These are phyloP conservation scores for Yamadazyma sp. DNA, from an alignment of 805 yeast genomes.

Conservation along the genomic window DNA sequence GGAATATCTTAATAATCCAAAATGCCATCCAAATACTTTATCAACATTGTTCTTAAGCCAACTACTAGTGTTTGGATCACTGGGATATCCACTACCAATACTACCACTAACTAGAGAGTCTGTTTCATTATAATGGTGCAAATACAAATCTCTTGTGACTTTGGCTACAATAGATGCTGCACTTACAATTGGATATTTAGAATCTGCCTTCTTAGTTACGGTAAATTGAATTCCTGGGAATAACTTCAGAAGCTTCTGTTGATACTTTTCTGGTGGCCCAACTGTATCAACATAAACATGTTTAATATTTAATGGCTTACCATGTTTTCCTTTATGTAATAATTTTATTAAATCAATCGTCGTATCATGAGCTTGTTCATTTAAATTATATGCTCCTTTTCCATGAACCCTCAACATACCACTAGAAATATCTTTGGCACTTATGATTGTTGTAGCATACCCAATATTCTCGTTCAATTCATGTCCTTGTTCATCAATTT, in stretches of 20 bases:
- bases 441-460: constrained; percentile 81
- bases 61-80: constrained; percentile 79
- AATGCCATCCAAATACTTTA: constrained; percentile 82
- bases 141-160: constrained; percentile 80
- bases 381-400: constrained; percentile 66
- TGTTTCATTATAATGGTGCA: constrained; percentile 33
- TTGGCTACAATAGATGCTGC: constrained; percentile 96
- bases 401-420: constrained; percentile 71
- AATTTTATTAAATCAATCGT: constrained; percentile 76
- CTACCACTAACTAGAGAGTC: constrained; percentile 36
- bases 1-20: constrained; percentile 70
- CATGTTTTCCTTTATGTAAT: constrained; percentile 50
- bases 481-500: constrained; percentile 46
- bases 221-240: constrained; percentile 74
- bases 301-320: constrained; percentile 45
- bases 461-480: constrained; percentile 64
- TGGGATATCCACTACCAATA: constrained; percentile 90
- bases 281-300: constrained; percentile 93
- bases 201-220: constrained; percentile 94
- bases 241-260: constrained; percentile 60
- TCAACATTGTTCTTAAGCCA: constrained; percentile 71
- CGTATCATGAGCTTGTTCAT: constrained; percentile 95
- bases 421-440: constrained; percentile 80
- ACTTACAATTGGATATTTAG: constrained; percentile 86
- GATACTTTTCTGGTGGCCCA: constrained; percentile 89